These are phyloP conservation scores for Pseudonitzschia delicatissima DNA, from an alignment of 108 stramenopile genomes.

Conservation along the genomic window DNA sequence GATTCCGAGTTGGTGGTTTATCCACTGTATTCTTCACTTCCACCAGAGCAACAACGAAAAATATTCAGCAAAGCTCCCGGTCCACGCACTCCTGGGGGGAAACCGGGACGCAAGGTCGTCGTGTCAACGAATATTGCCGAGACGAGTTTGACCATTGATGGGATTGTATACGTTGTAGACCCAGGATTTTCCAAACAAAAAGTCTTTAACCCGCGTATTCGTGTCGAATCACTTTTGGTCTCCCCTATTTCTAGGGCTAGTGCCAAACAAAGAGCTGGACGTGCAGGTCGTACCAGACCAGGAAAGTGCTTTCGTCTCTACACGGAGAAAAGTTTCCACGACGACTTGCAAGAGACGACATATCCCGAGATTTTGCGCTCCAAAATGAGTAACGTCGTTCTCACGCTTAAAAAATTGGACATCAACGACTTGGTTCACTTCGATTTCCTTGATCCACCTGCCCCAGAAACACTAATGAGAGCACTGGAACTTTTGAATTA, in stretches of 20 bases:
- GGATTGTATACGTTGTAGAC: slow-evolving; percentile 99
- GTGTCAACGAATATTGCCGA: slow-evolving; percentile 98
- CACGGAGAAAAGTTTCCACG: slow-evolving; percentile 94
- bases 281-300: slow-evolving; percentile 97
- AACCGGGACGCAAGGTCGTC: slow-evolving; percentile 97
- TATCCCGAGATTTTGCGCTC: slow-evolving; percentile 98
- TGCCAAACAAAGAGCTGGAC: slow-evolving; percentile 92
- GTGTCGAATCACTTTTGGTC: slow-evolving; percentile 97
- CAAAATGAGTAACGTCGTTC: slow-evolving; percentile 90
- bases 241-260: slow-evolving; percentile 97
- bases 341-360: slow-evolving; percentile 97
- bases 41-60: slow-evolving; percentile 89
- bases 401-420: slow-evolving; percentile 96
- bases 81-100: slow-evolving; percentile 89
- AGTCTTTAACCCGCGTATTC: slow-evolving; percentile 98
- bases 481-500: slow-evolving; percentile 97
- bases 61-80: slow-evolving; percentile 94
- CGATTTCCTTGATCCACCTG: slow-evolving; percentile 99
- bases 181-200: slow-evolving; percentile 99
- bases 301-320: slow-evolving; percentile 99
- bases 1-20: slow-evolving; percentile 84
- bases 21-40: slow-evolving; percentile 97
- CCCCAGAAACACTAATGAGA: slow-evolving; percentile 98
- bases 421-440: slow-evolving; percentile 99
- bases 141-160: slow-evolving; percentile 99